Conservation (phyloP, 2,329 filamentous ascomycete genomes). For the Colletotrichum coccodes region DNA sequence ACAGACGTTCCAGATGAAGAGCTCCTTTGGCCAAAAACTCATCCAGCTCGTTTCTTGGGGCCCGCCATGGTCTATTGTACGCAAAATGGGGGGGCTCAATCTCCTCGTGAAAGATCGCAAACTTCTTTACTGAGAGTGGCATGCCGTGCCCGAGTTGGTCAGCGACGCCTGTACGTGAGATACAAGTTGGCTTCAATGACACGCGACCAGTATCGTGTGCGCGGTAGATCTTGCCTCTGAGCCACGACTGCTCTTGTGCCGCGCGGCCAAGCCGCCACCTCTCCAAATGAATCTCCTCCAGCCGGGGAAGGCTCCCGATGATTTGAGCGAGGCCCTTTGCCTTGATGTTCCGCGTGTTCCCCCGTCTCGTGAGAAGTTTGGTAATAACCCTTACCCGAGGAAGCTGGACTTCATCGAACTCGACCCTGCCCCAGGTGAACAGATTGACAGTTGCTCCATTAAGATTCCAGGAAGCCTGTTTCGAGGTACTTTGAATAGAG, state of each 20-base stretch:
- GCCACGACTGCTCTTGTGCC: background rate
- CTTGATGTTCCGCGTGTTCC: background rate
- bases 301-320: background rate
- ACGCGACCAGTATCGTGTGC: fast-evolving
- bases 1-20: background rate
- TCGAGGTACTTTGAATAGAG: background rate
- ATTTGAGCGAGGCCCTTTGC: background rate
- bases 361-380: background rate
- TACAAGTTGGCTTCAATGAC: background rate
- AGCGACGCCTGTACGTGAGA: background rate
- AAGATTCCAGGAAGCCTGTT: no score
- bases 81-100: background rate
- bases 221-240: background rate
- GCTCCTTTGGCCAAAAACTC: background rate
- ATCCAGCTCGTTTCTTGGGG: background rate
- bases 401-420: no score
- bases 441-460: background rate
- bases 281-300: background rate
- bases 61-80: background rate
- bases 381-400: background rate
- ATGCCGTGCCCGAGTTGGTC: background rate
- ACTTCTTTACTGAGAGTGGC: background rate
- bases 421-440: background rate
- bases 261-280: constrained; percentile 3
- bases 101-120: background rate